These are phyloP conservation scores for Tulasnella sp. DNA, from an alignment of 768 basidiomycete species.

Conservation along the genomic window DNA sequence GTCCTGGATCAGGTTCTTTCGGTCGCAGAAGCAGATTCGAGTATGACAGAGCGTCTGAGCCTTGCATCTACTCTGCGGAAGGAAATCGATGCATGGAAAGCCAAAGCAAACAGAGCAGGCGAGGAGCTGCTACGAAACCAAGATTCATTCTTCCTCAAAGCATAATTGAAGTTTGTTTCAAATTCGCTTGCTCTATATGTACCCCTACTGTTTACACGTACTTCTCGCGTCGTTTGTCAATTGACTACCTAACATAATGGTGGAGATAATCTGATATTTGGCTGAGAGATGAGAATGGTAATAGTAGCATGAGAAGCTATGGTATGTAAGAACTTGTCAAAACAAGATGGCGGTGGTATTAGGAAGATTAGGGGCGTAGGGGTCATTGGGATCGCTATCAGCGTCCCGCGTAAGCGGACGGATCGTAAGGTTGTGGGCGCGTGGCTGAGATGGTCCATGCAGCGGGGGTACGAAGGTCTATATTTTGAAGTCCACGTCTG, in stretches of 20 bases:
- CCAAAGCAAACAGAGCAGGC: background rate
- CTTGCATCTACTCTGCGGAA: slow-evolving; percentile 10
- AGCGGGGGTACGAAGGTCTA: slow-evolving; percentile 9
- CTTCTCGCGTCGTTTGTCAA: background rate
- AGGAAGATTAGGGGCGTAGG: background rate
- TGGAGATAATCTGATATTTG: background rate
- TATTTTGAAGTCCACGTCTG: slow-evolving; percentile 7
- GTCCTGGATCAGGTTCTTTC: slow-evolving; percentile 71
- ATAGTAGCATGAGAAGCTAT: background rate
- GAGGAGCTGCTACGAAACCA: too few relatives aligned
- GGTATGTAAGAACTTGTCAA: slow-evolving; percentile 3
- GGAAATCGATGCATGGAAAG: slow-evolving; percentile 12
- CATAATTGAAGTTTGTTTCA: too few relatives aligned
- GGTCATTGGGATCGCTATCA: background rate
- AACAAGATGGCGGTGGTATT: background rate
- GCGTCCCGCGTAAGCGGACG: slow-evolving; percentile 11
- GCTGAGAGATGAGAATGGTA: background rate
- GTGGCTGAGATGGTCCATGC: slow-evolving; percentile 9
- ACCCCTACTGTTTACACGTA: background rate
- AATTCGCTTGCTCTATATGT: too few relatives aligned
- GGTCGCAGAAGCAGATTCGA: slow-evolving; percentile 37
- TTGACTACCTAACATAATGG: background rate
- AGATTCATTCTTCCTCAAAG: too few relatives aligned
- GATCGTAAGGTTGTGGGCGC: slow-evolving; percentile 8
- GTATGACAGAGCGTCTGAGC: too few relatives aligned